A percentile compares a stretch with the other conserved stretches of the same genome.
Conservation (phyloP, 2,329 filamentous ascomycete genomes). For the Ceratocystis eucalypticola region DNA sequence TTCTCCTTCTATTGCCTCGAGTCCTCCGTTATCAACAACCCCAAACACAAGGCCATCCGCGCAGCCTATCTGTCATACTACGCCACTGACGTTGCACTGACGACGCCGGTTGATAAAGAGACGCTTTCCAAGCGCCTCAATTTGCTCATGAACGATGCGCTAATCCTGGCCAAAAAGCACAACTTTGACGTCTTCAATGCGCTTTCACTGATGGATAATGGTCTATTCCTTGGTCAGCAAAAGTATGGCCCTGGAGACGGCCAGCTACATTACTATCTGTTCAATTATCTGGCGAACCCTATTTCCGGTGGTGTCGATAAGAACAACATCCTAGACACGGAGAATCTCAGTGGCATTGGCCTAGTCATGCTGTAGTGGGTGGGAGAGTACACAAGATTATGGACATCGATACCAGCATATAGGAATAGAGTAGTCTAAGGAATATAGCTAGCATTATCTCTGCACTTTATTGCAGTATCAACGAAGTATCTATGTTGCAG, state of each 20-base stretch:
- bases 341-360: constrained; percentile 72
- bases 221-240: constrained; percentile 80
- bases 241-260: constrained; percentile 93
- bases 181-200: constrained; percentile 97
- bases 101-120: constrained; percentile 36
- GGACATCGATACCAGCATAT: no score
- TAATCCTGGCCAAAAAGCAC: constrained; percentile 70
- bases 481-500: no score
- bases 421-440: no score
- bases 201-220: constrained; percentile 85
- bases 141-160: constrained; percentile 64
- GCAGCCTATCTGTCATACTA: constrained; percentile 98
- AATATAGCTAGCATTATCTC: no score
- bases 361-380: constrained; percentile 56
- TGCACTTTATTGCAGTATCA: no score
- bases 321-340: constrained; percentile 63
- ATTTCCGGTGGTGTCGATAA: constrained; percentile 74
- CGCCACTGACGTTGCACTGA: constrained; percentile 66
- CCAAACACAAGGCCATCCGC: constrained; percentile 63
- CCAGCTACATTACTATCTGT: constrained; percentile 91
- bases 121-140: constrained; percentile 71
- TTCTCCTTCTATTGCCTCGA: constrained; percentile 94
- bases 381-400: no score
- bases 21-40: constrained; percentile 75
- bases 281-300: constrained; percentile 86